Conservation (phyloP, 768 basidiomycete species). For the Basidioascus undulatus region DNA sequence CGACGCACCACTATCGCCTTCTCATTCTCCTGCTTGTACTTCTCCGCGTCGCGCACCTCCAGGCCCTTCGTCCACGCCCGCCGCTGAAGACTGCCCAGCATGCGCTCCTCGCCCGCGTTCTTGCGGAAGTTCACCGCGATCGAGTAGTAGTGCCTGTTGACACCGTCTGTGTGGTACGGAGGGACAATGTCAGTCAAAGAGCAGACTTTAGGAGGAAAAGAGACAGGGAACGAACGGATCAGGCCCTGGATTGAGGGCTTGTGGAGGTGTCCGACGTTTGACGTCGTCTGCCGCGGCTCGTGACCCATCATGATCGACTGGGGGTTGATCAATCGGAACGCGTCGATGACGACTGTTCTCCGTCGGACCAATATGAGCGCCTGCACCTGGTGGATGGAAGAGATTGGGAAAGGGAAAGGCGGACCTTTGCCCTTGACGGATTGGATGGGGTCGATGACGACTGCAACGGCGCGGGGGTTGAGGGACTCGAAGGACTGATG, state of each 20-base stretch:
- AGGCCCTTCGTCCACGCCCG: conserved; percentile 97
- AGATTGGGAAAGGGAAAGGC: no score
- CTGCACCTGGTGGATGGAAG: no score
- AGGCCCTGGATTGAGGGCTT: conserved; percentile 98
- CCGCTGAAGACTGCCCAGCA: conserved; percentile 98
- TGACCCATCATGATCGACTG: conserved; percentile 65
- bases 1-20: conserved; percentile 67
- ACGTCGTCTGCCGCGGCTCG: conserved; percentile 90
- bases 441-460: conserved; percentile 95
- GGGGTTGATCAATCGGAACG: conserved; percentile 89
- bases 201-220: background rate
- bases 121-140: conserved; percentile 96
- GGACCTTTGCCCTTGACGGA: conserved; percentile 97
- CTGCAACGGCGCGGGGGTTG: conserved; percentile 77
- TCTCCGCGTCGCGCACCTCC: conserved; percentile 65
- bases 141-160: conserved; percentile 95
- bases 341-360: conserved; percentile 89
- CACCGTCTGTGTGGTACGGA: conserved; percentile 37
- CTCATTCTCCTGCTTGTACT: conserved; percentile 72
- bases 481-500: conserved; percentile 83
- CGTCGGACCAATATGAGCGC: conserved; percentile 4
- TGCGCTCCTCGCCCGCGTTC: conserved; percentile 90
- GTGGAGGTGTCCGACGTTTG: conserved; percentile 94
- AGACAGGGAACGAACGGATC: conserved; percentile 2
- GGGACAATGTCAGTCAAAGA: background rate